phyloP scores from a whole-genome alignment of 2,329 filamentous ascomycete species.

The Cadophora sp. region DNA sequence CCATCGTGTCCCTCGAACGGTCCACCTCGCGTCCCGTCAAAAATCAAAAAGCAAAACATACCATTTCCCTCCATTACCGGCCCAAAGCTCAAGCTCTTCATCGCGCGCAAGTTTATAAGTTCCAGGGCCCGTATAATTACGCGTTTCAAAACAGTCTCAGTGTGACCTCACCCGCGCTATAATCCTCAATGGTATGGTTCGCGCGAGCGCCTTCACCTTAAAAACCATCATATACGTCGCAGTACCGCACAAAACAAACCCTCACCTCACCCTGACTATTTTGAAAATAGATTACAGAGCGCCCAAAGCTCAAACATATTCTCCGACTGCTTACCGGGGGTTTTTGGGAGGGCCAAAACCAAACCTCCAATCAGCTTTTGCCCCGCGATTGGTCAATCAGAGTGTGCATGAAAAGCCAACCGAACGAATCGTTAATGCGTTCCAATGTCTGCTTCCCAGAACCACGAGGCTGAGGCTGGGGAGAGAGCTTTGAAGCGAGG shows the following conservation, averaged over 20 bases:
- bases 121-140: background rate
- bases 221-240: background rate
- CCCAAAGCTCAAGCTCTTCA: background rate
- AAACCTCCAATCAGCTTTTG: background rate
- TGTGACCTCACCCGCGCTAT: constrained; percentile 1
- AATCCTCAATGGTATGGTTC: constrained; percentile 7
- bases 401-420: background rate
- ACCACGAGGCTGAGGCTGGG: background rate
- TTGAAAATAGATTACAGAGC: background rate
- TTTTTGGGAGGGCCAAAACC: background rate
- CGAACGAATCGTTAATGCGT: constrained; percentile 1
- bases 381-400: background rate
- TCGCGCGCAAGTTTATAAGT: background rate
- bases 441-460: background rate
- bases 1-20: too few species aligned
- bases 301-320: constrained; percentile 12
- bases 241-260: background rate
- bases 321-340: background rate
- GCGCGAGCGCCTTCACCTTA: background rate
- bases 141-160: constrained; percentile 15
- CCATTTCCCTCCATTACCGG: too few species aligned
- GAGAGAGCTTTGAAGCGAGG: background rate
- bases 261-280: background rate
- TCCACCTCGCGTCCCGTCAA: too few species aligned
- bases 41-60: too few species aligned